Evolutionary conservation across 345 rosid genomes (phyloP).

Genomic region (Populus nigra): DNA sequence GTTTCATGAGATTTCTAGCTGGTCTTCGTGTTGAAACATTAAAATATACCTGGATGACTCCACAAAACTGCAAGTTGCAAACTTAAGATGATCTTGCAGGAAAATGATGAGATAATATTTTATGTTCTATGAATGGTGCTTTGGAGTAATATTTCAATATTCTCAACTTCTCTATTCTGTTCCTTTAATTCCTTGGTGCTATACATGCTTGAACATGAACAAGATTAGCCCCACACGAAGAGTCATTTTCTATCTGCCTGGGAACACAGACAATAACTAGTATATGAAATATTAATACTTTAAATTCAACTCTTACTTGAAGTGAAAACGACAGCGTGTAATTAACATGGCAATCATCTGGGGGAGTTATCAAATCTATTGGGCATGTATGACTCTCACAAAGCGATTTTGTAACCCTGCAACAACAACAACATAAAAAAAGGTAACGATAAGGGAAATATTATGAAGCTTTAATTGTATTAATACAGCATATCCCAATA

Average conservation of each 20-base stretch:
- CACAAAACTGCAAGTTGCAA: not conserved
- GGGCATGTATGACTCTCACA: slow-evolving; percentile 86
- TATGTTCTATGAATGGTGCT: not conserved
- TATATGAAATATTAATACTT: slow-evolving; percentile 16
- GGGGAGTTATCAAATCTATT: slow-evolving; percentile 83
- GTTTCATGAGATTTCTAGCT: not conserved
- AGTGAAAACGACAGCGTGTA: slow-evolving; percentile 86
- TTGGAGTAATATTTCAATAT: not conserved
- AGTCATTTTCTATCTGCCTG: not conserved
- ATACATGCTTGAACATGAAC: not conserved
- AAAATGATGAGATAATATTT: not conserved
- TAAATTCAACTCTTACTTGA: slow-evolving; percentile 53
- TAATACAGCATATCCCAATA: slow-evolving; percentile 6
- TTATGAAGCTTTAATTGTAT: slow-evolving; percentile 5
- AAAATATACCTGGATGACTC: not conserved
- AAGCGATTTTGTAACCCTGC: slow-evolving; percentile 71
- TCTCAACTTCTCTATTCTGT: not conserved
- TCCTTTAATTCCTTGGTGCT: not conserved
- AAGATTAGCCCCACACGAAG: not conserved
- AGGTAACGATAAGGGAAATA: slow-evolving; percentile 3
- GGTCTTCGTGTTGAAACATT: not conserved
- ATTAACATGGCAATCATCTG: slow-evolving; percentile 98
- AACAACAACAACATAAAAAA: slow-evolving; percentile 13
- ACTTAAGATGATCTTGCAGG: not conserved
- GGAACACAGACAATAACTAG: not conserved